These are phyloP conservation scores for Ophiosphaerella herpotricha DNA, from an alignment of 2,329 filamentous ascomycete genomes.

Conservation along the genomic window DNA sequence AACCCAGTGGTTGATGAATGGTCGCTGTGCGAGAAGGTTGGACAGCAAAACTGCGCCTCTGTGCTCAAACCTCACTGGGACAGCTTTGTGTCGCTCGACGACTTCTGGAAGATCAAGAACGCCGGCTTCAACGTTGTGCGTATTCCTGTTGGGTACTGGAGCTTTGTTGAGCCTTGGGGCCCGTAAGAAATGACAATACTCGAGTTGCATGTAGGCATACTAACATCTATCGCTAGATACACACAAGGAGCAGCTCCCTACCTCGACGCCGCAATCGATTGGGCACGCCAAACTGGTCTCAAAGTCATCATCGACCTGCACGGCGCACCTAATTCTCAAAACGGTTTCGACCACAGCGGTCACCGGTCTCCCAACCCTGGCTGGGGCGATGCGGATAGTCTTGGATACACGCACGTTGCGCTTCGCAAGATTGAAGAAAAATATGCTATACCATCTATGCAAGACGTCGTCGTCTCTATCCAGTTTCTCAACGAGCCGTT, in stretches of 20 bases:
- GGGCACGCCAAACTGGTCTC: slow-evolving; percentile 57
- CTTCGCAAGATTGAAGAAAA: slow-evolving; percentile 62
- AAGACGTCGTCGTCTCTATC: slow-evolving; percentile 64
- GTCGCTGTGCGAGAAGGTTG: slow-evolving; percentile 55
- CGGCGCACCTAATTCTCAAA: slow-evolving; percentile 58
- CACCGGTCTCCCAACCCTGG: slow-evolving; percentile 49
- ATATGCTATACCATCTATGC: slow-evolving; percentile 57
- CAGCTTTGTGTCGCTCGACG: slow-evolving; percentile 54
- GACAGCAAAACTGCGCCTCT: slow-evolving; percentile 48
- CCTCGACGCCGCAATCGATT: slow-evolving; percentile 60
- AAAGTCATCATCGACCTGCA: slow-evolving; percentile 64
- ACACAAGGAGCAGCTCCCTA: slow-evolving; percentile 57
- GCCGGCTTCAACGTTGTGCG: slow-evolving; percentile 64
- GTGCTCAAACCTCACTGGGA: slow-evolving; percentile 57
- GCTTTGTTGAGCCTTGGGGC: slow-evolving; percentile 41
- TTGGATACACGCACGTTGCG: slow-evolving; percentile 57
- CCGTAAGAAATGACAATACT: slow-evolving; percentile 19
- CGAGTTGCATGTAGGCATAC: slow-evolving; percentile 35
- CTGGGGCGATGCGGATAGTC: slow-evolving; percentile 55
- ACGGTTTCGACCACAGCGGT: slow-evolving; percentile 67
- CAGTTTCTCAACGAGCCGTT: slow-evolving; percentile 62
- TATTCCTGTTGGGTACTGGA: slow-evolving; percentile 65
- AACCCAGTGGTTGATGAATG: slow-evolving; percentile 55
- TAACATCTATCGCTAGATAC: slow-evolving; percentile 22
- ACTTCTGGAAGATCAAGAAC: slow-evolving; percentile 61